Evolutionary conservation across 1,284 basidiomycete genomes (phyloP), one percentile per base, ranked within the genome.

Genomic region (Naganishia sp.): DNA sequence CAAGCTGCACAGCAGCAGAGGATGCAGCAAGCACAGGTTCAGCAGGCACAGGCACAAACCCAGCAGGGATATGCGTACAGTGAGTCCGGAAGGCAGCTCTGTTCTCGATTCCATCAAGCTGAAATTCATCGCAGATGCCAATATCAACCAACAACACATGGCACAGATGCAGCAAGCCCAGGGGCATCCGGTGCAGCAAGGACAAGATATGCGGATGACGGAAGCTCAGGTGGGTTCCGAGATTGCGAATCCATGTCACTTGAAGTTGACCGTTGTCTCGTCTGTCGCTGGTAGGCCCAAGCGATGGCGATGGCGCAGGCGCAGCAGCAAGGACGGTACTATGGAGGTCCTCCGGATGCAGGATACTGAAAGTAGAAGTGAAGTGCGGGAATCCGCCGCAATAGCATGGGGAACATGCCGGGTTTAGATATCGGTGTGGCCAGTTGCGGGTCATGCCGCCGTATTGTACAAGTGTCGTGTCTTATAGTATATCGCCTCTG

Each of bases 1-100:
- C 57, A 64, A 36, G 74, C 75, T 63, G 72, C 73, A 10, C 73
- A 74, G 25, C 72, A 73, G 52, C 61, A 63, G 39, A 42, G 50
- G 11, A 50, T 54, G 31, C 50, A 50, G 10, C 52, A 54, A 16
- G 52, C 50, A 23, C 43, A 49, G 36, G 67, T 63, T 25, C 59
- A 61, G 59, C 59, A 61, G 59, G 50, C 48, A 23, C 16, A 52
- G 59, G 65, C 67, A 55, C 66, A 65, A 6, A 55, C 63, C 5
- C 48, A 55, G 46, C 63, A 55, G 46, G 55, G 52, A 10, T 61
- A 61, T 52, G 48, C 48, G 42, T 61, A 61, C 42, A 61, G 59
- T 61, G 25, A 50, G 48, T 61, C 3, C 23, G 43, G 25, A 25
- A 18, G 3, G 21, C n/a, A 13, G 6, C n/a, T 43, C 13, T 6